phyloP scores from a whole-genome alignment of 2,329 filamentous ascomycete species.

The Metarhizium robertsii region DNA sequence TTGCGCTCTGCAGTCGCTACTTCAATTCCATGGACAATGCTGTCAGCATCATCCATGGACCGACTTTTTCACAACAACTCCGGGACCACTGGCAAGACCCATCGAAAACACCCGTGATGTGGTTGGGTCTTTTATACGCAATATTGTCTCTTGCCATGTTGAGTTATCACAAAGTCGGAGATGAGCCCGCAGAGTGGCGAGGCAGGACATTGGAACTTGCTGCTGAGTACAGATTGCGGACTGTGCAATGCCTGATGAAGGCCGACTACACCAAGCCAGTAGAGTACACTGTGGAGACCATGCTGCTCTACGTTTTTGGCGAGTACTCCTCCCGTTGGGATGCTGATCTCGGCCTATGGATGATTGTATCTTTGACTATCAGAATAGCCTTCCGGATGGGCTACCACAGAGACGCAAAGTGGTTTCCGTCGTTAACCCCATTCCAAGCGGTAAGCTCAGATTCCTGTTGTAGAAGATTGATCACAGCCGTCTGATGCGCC shows the following conservation, averaged over 20 bases:
- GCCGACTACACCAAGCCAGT: constrained; percentile 70
- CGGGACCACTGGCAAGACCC: constrained; percentile 61
- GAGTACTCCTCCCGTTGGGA: constrained; percentile 68
- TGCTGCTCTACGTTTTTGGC: constrained; percentile 66
- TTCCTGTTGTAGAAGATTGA: background rate
- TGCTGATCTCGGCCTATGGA: constrained; percentile 58
- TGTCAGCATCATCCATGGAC: constrained; percentile 70
- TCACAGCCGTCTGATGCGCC: background rate
- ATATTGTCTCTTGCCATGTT: constrained; percentile 70
- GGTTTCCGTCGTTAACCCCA: constrained; percentile 61
- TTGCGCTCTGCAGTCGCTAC: constrained; percentile 78
- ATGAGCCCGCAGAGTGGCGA: constrained; percentile 70
- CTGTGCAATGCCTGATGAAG: constrained; percentile 67
- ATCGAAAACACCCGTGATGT: constrained; percentile 63
- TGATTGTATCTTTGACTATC: constrained; percentile 46
- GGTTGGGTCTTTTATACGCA: constrained; percentile 68
- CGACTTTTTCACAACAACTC: constrained; percentile 72
- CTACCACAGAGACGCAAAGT: constrained; percentile 69
- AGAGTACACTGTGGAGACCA: constrained; percentile 68
- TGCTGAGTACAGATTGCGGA: constrained; percentile 57
- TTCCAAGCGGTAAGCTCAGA: constrained; percentile 53
- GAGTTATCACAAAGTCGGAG: constrained; percentile 69
- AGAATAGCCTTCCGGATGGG: constrained; percentile 59
- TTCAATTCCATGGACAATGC: constrained; percentile 72
- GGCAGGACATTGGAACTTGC: constrained; percentile 53